Evolutionary conservation across 2,329 filamentous ascomycete genomes (phyloP).

Genomic region (Fusarium robinianum): DNA sequence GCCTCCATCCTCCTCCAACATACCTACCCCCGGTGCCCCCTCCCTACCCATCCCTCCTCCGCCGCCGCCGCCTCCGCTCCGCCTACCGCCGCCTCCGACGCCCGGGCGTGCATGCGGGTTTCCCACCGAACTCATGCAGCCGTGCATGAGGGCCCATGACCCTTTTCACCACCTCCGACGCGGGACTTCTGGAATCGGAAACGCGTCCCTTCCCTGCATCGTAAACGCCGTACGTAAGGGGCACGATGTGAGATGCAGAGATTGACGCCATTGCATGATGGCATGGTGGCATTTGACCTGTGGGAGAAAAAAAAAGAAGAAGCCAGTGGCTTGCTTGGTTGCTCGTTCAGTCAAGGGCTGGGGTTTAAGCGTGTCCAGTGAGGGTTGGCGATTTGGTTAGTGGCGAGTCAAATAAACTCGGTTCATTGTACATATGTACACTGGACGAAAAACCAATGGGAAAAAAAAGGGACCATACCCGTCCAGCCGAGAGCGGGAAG

Average conservation of each 20-base stretch:
- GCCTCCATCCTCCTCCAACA: no score
- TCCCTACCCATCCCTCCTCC: no score
- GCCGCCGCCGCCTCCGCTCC: no score
- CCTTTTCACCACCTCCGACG: slow-evolving; percentile 16
- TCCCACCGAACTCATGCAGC: slow-evolving; percentile 7
- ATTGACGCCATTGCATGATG: slow-evolving; percentile 37
- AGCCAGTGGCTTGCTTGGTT: no score
- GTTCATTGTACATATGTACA: no score
- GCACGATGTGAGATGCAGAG: slow-evolving; percentile 21
- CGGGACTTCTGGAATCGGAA: slow-evolving; percentile 38
- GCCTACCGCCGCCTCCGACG: slow-evolving; percentile 24
- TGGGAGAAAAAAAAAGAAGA: slow-evolving; percentile 4
- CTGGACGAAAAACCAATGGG: no score
- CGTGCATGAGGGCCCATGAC: slow-evolving; percentile 10
- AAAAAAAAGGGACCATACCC: slow-evolving; percentile 13
- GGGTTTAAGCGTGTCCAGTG: slow-evolving; percentile 8
- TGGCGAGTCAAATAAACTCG: slow-evolving; percentile 17
- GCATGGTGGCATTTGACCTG: slow-evolving; percentile 36
- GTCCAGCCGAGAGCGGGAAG: slow-evolving; percentile 28
- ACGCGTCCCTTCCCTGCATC: no score
- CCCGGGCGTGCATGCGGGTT: slow-evolving; percentile 20
- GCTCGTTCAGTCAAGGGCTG: slow-evolving; percentile 22
- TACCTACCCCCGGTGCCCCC: no score
- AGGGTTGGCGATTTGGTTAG: slow-evolving; percentile 15
- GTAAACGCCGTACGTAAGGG: no score